These are phyloP conservation scores for Pleurozium schreberi DNA, from an alignment of 225 moss, liverwort and hornwort species.

Conservation along the genomic window DNA sequence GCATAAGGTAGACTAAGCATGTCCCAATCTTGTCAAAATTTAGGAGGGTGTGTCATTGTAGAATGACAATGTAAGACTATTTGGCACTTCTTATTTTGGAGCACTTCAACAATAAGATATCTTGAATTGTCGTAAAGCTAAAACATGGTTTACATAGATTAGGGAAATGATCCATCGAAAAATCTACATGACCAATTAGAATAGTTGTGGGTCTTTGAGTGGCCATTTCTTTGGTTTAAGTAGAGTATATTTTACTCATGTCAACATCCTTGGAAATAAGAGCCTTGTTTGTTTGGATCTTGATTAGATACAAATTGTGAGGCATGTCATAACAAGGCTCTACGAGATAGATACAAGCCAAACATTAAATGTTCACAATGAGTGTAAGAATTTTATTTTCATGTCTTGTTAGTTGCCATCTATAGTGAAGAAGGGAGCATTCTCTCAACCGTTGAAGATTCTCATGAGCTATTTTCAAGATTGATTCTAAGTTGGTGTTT, in stretches of 20 bases:
- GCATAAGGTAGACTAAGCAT: not conserved
- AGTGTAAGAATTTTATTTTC: too few species aligned
- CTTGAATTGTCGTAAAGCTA: fast-evolving
- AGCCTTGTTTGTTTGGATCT: not conserved
- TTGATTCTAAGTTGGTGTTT: not conserved
- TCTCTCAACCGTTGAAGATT: not conserved
- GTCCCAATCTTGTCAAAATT: not conserved
- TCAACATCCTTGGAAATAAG: not conserved
- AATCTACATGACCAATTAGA: not conserved
- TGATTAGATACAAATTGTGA: not conserved
- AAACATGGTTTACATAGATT: not conserved
- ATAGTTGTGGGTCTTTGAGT: fast-evolving
- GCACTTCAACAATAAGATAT: not conserved
- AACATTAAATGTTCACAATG: not conserved
- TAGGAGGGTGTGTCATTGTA: not conserved
- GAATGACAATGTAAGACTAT: fast-evolving
- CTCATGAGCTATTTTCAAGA: not conserved
- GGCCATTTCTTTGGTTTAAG: not conserved
- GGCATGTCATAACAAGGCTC: not conserved
- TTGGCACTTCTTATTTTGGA: not conserved
- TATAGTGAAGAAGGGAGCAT: not conserved
- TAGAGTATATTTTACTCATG: not conserved
- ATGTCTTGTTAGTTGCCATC: not conserved
- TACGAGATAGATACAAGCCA: not conserved
- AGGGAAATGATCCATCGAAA: not conserved